Evolutionary conservation across 2,329 filamentous ascomycete genomes (phyloP), one percentile per base, ranked within the genome.

Genomic region (Ramularia collo-cygni): DNA sequence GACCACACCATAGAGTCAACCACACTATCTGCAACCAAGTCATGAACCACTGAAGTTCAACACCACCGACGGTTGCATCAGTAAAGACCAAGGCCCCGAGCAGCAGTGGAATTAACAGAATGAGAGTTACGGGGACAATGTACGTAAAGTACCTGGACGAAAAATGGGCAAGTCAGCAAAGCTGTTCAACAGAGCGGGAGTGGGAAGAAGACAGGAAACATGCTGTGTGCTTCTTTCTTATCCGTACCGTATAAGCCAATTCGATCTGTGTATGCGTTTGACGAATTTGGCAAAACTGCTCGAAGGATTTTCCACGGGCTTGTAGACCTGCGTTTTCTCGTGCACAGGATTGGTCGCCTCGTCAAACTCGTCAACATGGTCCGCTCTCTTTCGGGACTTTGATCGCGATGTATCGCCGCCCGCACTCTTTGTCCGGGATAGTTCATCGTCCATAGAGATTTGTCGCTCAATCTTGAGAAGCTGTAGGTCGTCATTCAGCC

Each of bases 1-100:
- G 44, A 21, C 77, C 83, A 14, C 83, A 81, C 90, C 90, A 96
- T 0, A 95, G 71, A 0, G 87, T 87, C 47, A 90, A 72, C 90
- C 90, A 96, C 17, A 95, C 74, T 29, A 95, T 86, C 62, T 95
- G 85, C 13, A 95, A 73, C 90, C 90, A 96, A 47, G 95, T 87
- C 19, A 85, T 85, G 58, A 96, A 95, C 90, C 90, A 96, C 44
- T 87, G 68, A 31, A 95, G 68, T 47, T 78, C 58, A 0, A 95
- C 87, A 14, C 83, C 86, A 1, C 87, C 87, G 2, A 83, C 75
- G 9, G 75, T 77, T 1, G 53, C 52, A 4, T 44, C 29, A n/a
- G 69, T 66, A 46, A 74, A 83, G 1, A 74, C 47, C 13, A 84
- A 63, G 1, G 71, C 73, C 4, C 81, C 83, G 15, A 87, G 62